Evolutionary conservation across 345 rosid species (phyloP).

Genomic region (Excoecaria agallocha): DNA sequence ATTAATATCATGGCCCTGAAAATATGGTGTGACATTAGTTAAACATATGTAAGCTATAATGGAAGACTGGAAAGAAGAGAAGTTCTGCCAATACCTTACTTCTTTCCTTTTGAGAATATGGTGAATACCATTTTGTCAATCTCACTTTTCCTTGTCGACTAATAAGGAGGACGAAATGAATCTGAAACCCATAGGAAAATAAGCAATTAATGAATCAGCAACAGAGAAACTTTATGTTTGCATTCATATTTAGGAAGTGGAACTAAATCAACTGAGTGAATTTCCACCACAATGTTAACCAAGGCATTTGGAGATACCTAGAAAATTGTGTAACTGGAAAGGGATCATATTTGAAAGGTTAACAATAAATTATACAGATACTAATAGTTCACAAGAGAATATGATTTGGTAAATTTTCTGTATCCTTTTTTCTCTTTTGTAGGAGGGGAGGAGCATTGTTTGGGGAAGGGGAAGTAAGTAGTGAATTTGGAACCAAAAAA

Average conservation of each 20-base stretch:
- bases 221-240: not conserved
- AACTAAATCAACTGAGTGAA: not conserved
- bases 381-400: not conserved
- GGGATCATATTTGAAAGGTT: not conserved
- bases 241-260: not conserved
- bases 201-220: not conserved
- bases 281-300: not conserved
- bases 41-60: not conserved
- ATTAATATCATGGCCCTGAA: not conserved
- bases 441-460: not conserved
- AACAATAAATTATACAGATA: not conserved
- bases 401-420: not conserved
- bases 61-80: not conserved
- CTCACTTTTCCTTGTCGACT: conserved; percentile 99
- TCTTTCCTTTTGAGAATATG: conserved; percentile 94
- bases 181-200: conserved; percentile 33
- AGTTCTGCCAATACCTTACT: conserved; percentile 42
- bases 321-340: not conserved
- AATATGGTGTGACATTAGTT: not conserved
- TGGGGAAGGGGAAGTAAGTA: not conserved
- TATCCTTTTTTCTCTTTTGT: not conserved
- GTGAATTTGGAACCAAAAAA: not conserved
- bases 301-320: not conserved
- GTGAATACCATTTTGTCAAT: conserved; percentile 95
- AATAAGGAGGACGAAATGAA: conserved; percentile 86